Conservation (phyloP, 495 filamentous ascomycete species). For the Aspergillus sclerotiicarbonarius region DNA sequence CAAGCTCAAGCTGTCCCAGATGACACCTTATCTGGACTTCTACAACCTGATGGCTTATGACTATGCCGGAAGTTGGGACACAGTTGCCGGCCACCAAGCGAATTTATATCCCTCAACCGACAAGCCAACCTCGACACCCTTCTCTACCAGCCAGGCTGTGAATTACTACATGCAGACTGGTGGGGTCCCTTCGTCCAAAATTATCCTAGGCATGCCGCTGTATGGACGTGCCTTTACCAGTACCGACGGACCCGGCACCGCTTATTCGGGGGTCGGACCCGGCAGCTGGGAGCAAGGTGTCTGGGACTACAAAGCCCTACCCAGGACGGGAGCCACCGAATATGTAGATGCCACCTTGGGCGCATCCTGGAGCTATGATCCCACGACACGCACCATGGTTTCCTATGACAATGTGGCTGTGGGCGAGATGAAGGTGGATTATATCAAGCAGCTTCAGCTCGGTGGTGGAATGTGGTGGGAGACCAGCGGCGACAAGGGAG, state of each 20-base stretch:
- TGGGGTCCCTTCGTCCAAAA: slow-evolving; percentile 65
- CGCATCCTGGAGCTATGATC: slow-evolving; percentile 75
- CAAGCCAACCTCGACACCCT: slow-evolving; percentile 59
- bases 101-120: slow-evolving; percentile 62
- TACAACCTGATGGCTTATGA: slow-evolving; percentile 84
- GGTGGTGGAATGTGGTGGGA: slow-evolving; percentile 97
- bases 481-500: slow-evolving; percentile 70
- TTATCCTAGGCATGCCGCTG: slow-evolving; percentile 82
- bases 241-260: slow-evolving; percentile 69
- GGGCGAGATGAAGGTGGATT: slow-evolving; percentile 62
- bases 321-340: slow-evolving; percentile 43
- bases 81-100: slow-evolving; percentile 71
- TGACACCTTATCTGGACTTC: slow-evolving; percentile 77
- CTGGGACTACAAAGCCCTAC: slow-evolving; percentile 75
- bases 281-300: slow-evolving; percentile 73
- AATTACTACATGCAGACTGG: slow-evolving; percentile 58
- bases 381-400: slow-evolving; percentile 58
- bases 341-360: slow-evolving; percentile 34
- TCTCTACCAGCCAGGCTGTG: slow-evolving; percentile 44
- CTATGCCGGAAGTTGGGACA: slow-evolving; percentile 76
- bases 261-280: slow-evolving; percentile 67
- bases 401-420: slow-evolving; percentile 70
- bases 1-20: slow-evolving; percentile 61
- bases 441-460: slow-evolving; percentile 60
- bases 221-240: slow-evolving; percentile 81